phyloP scores from a whole-genome alignment of 1,284 basidiomycete species.

The Peniophora sp. region DNA sequence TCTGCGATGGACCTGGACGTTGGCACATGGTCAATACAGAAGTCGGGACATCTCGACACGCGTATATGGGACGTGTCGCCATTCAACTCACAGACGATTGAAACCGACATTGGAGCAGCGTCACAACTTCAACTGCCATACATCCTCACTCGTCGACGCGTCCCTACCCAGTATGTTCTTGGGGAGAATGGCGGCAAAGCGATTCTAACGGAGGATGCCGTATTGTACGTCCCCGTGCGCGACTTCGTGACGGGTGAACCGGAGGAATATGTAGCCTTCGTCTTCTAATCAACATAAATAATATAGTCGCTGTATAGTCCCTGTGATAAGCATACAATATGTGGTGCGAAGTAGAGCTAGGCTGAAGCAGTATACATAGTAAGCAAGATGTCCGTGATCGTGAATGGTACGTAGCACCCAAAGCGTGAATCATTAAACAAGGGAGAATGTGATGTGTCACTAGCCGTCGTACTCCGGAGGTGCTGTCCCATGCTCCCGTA shows the following conservation, averaged over 20 bases:
- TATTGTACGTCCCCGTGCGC: background rate
- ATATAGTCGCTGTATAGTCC: background rate
- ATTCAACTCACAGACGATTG: no score
- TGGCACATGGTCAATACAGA: background rate
- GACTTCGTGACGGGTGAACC: background rate
- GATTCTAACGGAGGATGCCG: background rate
- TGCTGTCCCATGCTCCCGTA: no score
- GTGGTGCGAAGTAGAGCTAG: no score
- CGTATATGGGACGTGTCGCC: background rate
- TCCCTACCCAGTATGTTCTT: background rate
- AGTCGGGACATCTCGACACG: background rate
- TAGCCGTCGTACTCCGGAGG: no score
- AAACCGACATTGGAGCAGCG: background rate
- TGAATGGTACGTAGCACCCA: no score
- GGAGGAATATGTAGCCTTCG: background rate
- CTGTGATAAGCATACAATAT: background rate
- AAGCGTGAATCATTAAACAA: no score
- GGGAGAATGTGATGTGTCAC: no score
- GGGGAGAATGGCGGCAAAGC: background rate
- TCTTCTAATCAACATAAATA: background rate
- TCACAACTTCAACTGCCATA: background rate
- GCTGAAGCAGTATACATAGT: no score
- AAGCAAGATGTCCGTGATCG: no score
- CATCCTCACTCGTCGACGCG: background rate
- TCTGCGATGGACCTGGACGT: background rate